phyloP scores from a whole-genome alignment of 2,329 filamentous ascomycete species.

The Blumeria hordei region DNA sequence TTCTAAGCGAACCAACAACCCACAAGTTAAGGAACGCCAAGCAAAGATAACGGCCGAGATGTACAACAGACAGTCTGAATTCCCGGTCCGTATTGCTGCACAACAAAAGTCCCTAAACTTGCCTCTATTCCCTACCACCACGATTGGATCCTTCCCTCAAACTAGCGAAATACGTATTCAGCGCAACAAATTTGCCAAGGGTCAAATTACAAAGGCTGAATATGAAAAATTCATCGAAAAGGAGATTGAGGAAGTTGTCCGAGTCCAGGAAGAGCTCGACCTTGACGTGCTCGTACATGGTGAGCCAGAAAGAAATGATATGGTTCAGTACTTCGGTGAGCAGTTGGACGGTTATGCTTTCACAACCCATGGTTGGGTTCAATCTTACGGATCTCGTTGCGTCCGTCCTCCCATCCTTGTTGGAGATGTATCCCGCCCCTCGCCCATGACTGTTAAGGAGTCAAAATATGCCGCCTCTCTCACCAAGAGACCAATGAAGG shows the following conservation, averaged over 20 bases:
- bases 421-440: conserved; percentile 90
- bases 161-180: conserved; percentile 94
- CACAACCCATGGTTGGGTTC: conserved; percentile 97
- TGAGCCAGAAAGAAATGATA: conserved; percentile 99
- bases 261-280: conserved; percentile 93
- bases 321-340: conserved; percentile 99
- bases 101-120: conserved; percentile 87
- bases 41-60: conserved; percentile 57
- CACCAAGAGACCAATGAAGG: conserved; percentile 99
- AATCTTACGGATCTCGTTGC: conserved; percentile 94
- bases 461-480: conserved; percentile 93
- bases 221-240: conserved; percentile 99
- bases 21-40: conserved; percentile 91
- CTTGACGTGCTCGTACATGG: conserved; percentile 96
- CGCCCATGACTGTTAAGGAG: conserved; percentile 99
- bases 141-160: conserved; percentile 98
- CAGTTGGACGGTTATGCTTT: conserved; percentile 90
- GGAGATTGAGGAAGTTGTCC: conserved; percentile 86
- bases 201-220: conserved; percentile 72
- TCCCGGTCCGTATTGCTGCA: conserved; percentile 60
- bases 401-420: conserved; percentile 96
- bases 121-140: conserved; percentile 94
- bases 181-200: conserved; percentile 98
- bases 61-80: conserved; percentile 84
- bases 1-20: conserved; percentile 90